Percentiles rank a stretch among this genome's conserved stretches.
Evolutionary conservation across 2,329 filamentous ascomycete species (phyloP).

Genomic region (Fusarium pilosicola): DNA sequence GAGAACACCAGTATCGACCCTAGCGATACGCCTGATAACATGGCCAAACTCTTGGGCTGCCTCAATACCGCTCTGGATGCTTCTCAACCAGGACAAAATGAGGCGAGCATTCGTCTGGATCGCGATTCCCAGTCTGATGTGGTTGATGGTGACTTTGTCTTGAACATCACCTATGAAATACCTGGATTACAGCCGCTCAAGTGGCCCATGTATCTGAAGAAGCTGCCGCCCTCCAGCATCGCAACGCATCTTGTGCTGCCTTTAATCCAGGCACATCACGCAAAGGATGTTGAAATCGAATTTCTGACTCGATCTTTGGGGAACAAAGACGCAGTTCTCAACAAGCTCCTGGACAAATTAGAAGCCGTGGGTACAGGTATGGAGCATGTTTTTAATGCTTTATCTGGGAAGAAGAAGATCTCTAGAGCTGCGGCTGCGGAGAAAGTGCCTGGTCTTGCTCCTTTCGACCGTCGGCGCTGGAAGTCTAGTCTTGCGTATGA

Average conservation of each 20-base stretch:
- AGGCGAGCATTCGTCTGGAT: conserved; percentile 57
- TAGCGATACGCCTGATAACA: conserved; percentile 73
- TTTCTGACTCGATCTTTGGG: conserved; percentile 56
- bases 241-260: conserved; percentile 63
- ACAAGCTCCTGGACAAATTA: conserved; percentile 64
- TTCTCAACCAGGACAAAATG: conserved; percentile 55
- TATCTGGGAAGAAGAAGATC: conserved; percentile 60
- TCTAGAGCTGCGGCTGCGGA: conserved; percentile 57
- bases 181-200: conserved; percentile 71
- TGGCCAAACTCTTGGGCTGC: conserved; percentile 72
- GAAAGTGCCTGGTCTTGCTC: conserved; percentile 62
- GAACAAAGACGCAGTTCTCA: conserved; percentile 63
- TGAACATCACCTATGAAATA: conserved; percentile 69
- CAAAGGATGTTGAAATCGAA: conserved; percentile 52
- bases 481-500: conserved; percentile 41
- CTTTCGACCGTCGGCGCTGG: conserved; percentile 58
- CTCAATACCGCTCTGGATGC: conserved; percentile 64
- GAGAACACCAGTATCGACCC: conserved; percentile 79
- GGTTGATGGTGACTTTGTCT: conserved; percentile 55
- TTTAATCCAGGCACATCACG: conserved; percentile 59
- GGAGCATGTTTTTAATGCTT: conserved; percentile 63
- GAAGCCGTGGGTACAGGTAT: conserved; percentile 61
- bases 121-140: conserved; percentile 47
- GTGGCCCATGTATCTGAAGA: conserved; percentile 72
- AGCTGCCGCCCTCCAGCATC: conserved; percentile 54